Evolutionary conservation across 352 stramenopile genomes (phyloP), one percentile per base, ranked within the genome.

Genomic region (Thraustotheca clavata): DNA sequence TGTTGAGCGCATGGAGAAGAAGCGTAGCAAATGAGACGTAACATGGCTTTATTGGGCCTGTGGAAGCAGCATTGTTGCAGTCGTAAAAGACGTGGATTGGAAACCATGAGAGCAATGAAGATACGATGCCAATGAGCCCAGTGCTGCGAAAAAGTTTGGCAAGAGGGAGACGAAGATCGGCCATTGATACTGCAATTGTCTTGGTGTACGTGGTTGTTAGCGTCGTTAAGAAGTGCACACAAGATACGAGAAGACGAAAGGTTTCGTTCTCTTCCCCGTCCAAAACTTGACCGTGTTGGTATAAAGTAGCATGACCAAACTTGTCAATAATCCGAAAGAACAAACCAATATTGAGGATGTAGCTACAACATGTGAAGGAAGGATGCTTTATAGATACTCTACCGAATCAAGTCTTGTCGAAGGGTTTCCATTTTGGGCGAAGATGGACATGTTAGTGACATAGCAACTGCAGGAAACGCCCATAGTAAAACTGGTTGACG

Each of bases 121-220:
- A 9, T 1, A 65, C 26, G 20, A 65, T 55, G n/a, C 57, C 57
- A 14, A 41, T 24, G 4, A 65, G 39, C 3, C 57, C 57, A 1
- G 57, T 65, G 41, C 22, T 54, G 36, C 57, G 52, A 20, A 65
- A 54, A 22, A 65, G 52, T 32, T 65, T 65, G 38, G 39, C 57
- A 27, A 65, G 35, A 11, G 57, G 57, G 27, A 65, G 18, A 8
- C 57, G 38, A 11, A 65, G 29, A 33, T 65, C 57, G 22, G 38
- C 22, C 22, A 65, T 55, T n/a, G 40, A 20, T 18, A 43, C 16
- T 16, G 27, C 36, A 3, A 65, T n/a, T 46, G 38, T 43, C 52
- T 54, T 54, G 20, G 11, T 32, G 57, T 22, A 39, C 57, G 46
- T 43, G 29, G 26, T 52, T 9, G 57, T 65, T 14, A 65, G 31